Evolutionary conservation across 805 yeast genomes (phyloP).

Genomic region (Wickerhamiella shivajii): DNA sequence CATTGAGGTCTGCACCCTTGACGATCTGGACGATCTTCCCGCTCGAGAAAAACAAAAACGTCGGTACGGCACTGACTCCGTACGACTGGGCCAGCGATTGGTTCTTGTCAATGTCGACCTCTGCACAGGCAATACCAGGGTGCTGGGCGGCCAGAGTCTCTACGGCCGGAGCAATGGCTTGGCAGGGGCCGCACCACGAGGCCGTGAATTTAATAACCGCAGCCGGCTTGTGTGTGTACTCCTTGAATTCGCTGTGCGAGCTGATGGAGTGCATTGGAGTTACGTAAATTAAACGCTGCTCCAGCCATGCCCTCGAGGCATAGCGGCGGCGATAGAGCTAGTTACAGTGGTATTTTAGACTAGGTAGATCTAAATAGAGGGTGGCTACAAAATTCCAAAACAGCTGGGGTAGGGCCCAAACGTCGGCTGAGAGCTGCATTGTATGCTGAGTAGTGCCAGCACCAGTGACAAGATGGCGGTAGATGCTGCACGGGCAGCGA

Average conservation of each 20-base stretch:
- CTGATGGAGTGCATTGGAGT: conserved; percentile 2
- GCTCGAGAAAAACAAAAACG: conserved; percentile 57
- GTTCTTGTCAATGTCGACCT: conserved; percentile 80
- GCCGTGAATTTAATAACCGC: conserved; percentile 81
- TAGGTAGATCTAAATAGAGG: neutral
- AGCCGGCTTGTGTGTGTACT: conserved; percentile 40
- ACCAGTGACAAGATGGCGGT: neutral
- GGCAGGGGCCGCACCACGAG: conserved; percentile 96
- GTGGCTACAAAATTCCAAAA: neutral
- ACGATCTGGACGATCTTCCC: conserved; percentile 51
- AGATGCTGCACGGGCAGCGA: neutral
- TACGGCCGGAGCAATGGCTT: conserved; percentile 85
- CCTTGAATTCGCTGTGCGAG: conserved; percentile 1
- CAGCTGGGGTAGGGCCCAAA: neutral
- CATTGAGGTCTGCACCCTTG: conserved; percentile 20
- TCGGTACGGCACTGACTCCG: conserved; percentile 50
- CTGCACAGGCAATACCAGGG: conserved; percentile 49
- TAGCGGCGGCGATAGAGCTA: too few relatives aligned
- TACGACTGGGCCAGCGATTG: conserved; percentile 52
- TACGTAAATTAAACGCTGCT: conserved; percentile 2
- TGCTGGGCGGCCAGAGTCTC: conserved; percentile 56
- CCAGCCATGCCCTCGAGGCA: too few relatives aligned
- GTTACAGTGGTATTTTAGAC: neutral
- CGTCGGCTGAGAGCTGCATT: neutral
- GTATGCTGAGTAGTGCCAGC: neutral